phyloP scores from a whole-genome alignment of 768 basidiomycete genomes.

The Psilocybe tampanensis region DNA sequence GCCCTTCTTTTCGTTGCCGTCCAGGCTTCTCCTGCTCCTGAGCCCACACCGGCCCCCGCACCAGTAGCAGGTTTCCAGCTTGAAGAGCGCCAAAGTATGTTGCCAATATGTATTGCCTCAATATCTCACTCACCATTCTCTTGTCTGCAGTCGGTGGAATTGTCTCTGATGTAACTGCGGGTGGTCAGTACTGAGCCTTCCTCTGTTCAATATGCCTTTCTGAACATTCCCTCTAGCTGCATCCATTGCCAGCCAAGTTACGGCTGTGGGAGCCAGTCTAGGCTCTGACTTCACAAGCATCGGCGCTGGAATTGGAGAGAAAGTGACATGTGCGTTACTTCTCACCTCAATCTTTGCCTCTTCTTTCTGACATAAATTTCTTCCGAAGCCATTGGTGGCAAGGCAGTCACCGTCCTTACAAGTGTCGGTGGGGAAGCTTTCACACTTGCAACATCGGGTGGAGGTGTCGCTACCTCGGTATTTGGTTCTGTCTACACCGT shows the following conservation, averaged over 20 bases:
- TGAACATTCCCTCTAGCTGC: slow-evolving; percentile 24
- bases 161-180: slow-evolving; percentile 31
- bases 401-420: slow-evolving; percentile 56
- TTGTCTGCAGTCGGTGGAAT: slow-evolving; percentile 35
- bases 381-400: slow-evolving; percentile 52
- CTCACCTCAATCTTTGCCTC: slow-evolving; percentile 1
- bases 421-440: slow-evolving; percentile 59
- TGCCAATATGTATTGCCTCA: not conserved
- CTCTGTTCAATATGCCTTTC: not conserved
- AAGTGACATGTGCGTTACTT: slow-evolving; percentile 42
- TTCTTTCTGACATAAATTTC: slow-evolving; percentile 14
- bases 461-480: slow-evolving; percentile 47
- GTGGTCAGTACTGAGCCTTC: slow-evolving; percentile 29
- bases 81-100: slow-evolving; percentile 47
- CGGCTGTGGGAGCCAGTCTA: slow-evolving; percentile 28
- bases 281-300: slow-evolving; percentile 25
- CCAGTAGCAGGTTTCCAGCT: slow-evolving; percentile 18
- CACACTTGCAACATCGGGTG: slow-evolving; percentile 54
- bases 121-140: slow-evolving; percentile 7
- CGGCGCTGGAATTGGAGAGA: slow-evolving; percentile 35
- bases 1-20: slow-evolving; percentile 34
- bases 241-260: slow-evolving; percentile 40
- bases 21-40: slow-evolving; percentile 34
- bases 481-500: slow-evolving; percentile 57
- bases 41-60: slow-evolving; percentile 22